Evolutionary conservation across 2,329 filamentous ascomycete genomes (phyloP).

Genomic region (Aspergillus arachidicola): DNA sequence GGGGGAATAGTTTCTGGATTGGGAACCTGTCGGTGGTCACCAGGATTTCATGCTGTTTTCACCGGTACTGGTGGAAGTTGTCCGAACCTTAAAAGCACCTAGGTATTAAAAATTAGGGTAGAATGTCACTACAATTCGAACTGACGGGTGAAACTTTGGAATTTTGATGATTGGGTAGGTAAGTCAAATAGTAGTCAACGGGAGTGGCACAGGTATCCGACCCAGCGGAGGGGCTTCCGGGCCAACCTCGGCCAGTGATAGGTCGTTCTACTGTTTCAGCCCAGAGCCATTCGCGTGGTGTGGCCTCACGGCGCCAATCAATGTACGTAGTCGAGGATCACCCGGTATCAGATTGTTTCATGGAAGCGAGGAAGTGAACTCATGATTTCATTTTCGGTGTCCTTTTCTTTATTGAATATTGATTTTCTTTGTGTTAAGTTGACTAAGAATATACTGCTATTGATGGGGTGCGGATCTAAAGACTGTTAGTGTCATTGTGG

Average conservation of each 20-base stretch:
- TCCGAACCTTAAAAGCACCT: background rate
- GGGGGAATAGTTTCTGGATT: background rate
- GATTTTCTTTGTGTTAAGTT: background rate
- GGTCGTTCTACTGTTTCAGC: conserved; percentile 10
- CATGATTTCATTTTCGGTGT: background rate
- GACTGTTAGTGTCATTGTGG: background rate
- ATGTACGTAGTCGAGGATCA: conserved; percentile 1
- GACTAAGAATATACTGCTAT: background rate
- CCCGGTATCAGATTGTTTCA: conserved; percentile 7
- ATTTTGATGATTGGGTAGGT: background rate
- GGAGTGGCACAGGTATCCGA: conserved; percentile 3
- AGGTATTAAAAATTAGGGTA: background rate
- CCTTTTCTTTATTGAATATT: background rate
- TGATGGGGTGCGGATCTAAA: conserved; percentile 1
- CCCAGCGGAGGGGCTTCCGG: conserved; percentile 11
- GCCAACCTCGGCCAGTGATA: conserved; percentile 12
- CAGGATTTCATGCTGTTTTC: conserved; percentile 4
- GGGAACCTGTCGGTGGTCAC: conserved; percentile 7
- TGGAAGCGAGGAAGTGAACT: conserved; percentile 4
- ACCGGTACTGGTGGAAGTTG: background rate
- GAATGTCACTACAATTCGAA: background rate
- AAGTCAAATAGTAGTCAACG: background rate
- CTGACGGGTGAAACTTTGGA: background rate
- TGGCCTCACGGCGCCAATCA: conserved; percentile 1
- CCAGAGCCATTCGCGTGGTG: conserved; percentile 11